Evolutionary conservation across 306 rosid species (phyloP).

Genomic region (Quercus engelmannii): DNA sequence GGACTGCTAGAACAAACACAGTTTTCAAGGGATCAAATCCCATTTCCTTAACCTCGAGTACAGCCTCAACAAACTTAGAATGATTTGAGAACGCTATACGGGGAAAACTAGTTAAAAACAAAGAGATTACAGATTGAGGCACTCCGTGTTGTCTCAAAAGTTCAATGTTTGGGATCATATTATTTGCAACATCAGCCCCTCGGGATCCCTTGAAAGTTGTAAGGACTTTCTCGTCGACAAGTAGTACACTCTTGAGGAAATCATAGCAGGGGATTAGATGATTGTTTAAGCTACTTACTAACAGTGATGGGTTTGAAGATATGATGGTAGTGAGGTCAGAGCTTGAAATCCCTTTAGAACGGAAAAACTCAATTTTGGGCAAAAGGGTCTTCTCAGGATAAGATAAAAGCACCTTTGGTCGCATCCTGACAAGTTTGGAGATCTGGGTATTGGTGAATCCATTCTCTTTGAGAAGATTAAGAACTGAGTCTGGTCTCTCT

Average conservation of each 20-base stretch:
- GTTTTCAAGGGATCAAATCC: constrained; percentile 14
- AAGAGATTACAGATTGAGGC: neutral
- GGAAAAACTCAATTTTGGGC: constrained; percentile 33
- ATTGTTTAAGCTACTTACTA: constrained; percentile 19
- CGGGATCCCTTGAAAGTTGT: neutral
- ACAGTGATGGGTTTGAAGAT: neutral
- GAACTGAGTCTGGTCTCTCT: constrained; percentile 25
- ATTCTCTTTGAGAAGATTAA: constrained; percentile 13
- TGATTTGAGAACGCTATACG: neutral
- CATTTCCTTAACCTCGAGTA: constrained; percentile 6
- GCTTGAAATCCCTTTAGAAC: constrained; percentile 26
- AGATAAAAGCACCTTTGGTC: constrained; percentile 12
- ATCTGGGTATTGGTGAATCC: constrained; percentile 24
- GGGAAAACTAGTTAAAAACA: neutral
- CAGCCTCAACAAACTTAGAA: constrained; percentile 1
- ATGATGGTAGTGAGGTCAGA: constrained; percentile 2
- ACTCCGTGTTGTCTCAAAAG: constrained; percentile 12
- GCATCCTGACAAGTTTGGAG: constrained; percentile 14
- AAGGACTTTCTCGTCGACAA: neutral
- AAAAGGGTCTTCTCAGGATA: constrained; percentile 14
- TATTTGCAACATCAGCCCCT: neutral
- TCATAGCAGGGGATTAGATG: constrained; percentile 18
- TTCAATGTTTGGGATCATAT: constrained; percentile 14
- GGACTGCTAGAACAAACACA: constrained; percentile 17
- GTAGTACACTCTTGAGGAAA: constrained; percentile 6